Evolutionary conservation across 169 alveolate species (phyloP), one percentile per base, ranked within the genome.

Genomic region (Babesia divergens): DNA sequence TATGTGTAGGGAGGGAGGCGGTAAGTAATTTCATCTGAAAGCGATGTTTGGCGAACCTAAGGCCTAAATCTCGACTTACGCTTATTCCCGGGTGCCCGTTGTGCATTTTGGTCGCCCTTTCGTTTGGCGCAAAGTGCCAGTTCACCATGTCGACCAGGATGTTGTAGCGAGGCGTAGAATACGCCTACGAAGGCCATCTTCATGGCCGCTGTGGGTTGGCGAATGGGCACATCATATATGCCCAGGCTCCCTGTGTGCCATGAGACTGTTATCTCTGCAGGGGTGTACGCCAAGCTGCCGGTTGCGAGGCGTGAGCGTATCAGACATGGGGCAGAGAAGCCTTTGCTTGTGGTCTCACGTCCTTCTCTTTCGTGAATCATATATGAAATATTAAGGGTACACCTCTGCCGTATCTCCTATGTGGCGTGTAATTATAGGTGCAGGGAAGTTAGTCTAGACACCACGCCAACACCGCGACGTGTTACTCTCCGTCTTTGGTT

Each of bases 171-270:
- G 2, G 72, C 72, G 31, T 46, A 62, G 6, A 62, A 62, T 42
- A 62, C n/a, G 8, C 72, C 72, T 20, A 62, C 72, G 53, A 62
- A 62, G 59, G 72, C 72, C 44, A 46, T 59, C 59, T 44, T n/a
- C 72, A 62, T 62, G 72, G 59, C 50, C 34, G 47, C 59, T n/a
- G 18, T 18, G 22, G 29, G 59, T 31, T 3, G 50, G 20, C 7
- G 42, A 35, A 49, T 49, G 59, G 49, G 8, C 28, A n/a, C 9
- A 31, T 22, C 50, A 29, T 22, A 43, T 5, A 28, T 4, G 8
- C 14, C 3, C 4, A 28, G 35, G 9, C 13, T 28, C 18, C n/a
- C n/a, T n/a, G 6, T 2, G 20, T 4, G 18, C 13, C 14, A 6
- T 29, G 35, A 5, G 13, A 54, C 49, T 29, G 44, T 54, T 49